Evolutionary conservation across 2,329 filamentous ascomycete species (phyloP), one percentile per base, ranked within the genome.

Genomic region (Cercospora canescens): DNA sequence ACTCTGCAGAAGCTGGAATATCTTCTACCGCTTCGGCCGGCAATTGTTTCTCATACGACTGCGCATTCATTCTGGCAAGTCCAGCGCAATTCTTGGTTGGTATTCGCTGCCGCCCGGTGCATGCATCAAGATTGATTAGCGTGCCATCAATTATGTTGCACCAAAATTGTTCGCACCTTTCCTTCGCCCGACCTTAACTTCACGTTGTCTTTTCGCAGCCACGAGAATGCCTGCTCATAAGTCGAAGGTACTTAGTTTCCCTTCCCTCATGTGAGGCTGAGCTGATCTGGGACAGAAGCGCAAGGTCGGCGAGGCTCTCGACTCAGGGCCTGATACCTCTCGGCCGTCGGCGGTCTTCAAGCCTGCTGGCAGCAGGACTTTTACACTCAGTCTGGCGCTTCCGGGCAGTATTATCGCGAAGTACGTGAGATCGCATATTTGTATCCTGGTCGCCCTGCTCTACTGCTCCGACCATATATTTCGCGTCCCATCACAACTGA

Each of bases 321-420:
- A 66, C n/a, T 39, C 55, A 9, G 67, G 65, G 3, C 75, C 81
- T 28, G 84, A 87, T 69, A 88, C 87, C 3, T 87, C 89, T 26
- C 91, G 89, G 76, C 90, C 90, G 4, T 88, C 88, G 4, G 88
- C 89, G 8, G 81, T 89, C 39, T 94, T 92, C 79, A 82, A 85
- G 59, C 88, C 91, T 1, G 83, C 81, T 0, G 83, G 84, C 54
- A 88, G 89, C 37, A 83, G 92, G 69, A 81, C 86, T 37, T 91
- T 90, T 85, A 95, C 92, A 0, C 76, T 95, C 18, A 94, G 90
- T 48, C 84, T 95, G 35, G 92, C 92, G 3, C 79, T 96, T 32
- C 91, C 92, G 1, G 91, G 90, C 35, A 94, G 91, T 75, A 87
- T 95, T 52, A 85, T 94, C 64, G 84, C 88, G 64, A 91, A 91